Evolutionary conservation across 1,139 yeast species (phyloP).

Genomic region (Zygosaccharomyces pseudobailii): DNA sequence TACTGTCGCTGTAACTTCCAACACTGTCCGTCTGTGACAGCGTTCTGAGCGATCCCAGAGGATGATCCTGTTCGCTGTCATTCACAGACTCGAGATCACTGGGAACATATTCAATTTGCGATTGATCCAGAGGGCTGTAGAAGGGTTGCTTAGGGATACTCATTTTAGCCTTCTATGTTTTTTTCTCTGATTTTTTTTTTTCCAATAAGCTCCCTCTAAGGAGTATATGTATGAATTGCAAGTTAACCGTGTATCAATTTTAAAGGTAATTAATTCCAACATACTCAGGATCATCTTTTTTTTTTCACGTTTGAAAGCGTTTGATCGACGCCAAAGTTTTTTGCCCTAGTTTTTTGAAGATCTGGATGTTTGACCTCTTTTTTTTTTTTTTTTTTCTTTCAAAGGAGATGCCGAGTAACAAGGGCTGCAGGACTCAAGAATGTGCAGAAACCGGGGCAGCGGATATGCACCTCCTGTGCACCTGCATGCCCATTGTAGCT

Average conservation of each 20-base stretch:
- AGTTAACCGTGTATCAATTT: background rate
- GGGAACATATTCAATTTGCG: conserved; percentile 22
- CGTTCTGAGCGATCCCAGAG: background rate
- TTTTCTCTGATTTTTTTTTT: background rate
- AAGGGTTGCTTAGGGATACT: background rate
- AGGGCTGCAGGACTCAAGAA: background rate
- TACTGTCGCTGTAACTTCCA: background rate
- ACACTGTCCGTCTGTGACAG: background rate
- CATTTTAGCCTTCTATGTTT: background rate
- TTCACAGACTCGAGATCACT: conserved; percentile 14
- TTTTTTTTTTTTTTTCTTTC: background rate
- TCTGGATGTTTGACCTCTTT: background rate
- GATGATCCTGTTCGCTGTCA: conserved; percentile 5
- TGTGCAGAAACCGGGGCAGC: background rate
- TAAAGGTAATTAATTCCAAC: background rate
- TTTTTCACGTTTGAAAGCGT: background rate
- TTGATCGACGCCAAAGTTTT: background rate
- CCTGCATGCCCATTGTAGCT: background rate
- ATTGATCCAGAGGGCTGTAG: conserved; percentile 20
- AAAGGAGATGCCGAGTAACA: background rate
- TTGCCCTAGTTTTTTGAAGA: background rate
- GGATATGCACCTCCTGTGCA: background rate
- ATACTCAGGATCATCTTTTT: background rate
- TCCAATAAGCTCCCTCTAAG: background rate
- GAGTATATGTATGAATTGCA: too few species aligned